These are phyloP conservation scores for Obelidium mucronatum DNA, from an alignment of 192 early-diverging fungal genomes.

Conservation along the genomic window DNA sequence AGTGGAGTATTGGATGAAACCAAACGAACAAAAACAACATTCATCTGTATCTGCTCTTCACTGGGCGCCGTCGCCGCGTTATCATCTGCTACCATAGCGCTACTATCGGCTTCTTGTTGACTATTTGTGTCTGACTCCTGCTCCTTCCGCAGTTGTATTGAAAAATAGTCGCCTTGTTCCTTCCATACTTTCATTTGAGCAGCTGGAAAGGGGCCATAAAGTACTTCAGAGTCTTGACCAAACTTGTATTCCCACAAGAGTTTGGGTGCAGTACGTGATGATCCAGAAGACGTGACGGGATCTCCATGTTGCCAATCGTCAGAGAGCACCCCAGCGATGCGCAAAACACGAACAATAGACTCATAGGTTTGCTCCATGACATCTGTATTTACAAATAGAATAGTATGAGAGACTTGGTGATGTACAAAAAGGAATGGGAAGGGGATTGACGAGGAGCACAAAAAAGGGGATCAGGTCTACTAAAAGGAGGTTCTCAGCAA, in stretches of 20 bases:
- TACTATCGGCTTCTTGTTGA: too few relatives aligned
- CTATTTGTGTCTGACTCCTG: background rate
- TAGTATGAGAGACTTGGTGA: background rate
- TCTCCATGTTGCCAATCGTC: conserved; percentile 56
- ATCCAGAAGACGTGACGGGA: background rate
- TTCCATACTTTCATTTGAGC: conserved; percentile 27
- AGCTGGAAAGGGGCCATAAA: conserved; percentile 38
- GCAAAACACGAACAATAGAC: conserved; percentile 51
- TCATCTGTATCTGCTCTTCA: background rate
- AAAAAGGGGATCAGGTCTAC: conserved; percentile 23
- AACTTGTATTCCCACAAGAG: conserved; percentile 44
- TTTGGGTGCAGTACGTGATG: background rate
- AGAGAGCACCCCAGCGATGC: conserved; percentile 38
- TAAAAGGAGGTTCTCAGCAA: conserved; percentile 31
- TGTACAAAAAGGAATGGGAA: background rate
- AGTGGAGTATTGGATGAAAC: conserved; percentile 28
- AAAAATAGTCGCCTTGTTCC: background rate
- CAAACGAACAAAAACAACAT: conserved; percentile 26
- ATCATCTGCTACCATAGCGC: too few relatives aligned
- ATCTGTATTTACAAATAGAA: conserved; percentile 31
- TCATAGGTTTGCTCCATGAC: conserved; percentile 56
- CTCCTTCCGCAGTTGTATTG: background rate
- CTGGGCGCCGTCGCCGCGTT: too few relatives aligned
- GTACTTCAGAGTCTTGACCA: conserved; percentile 30
- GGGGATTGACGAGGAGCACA: background rate